Base-by-base conservation (phyloP, 305 asterid species). In the Solanum aculeatissimum region DNA sequence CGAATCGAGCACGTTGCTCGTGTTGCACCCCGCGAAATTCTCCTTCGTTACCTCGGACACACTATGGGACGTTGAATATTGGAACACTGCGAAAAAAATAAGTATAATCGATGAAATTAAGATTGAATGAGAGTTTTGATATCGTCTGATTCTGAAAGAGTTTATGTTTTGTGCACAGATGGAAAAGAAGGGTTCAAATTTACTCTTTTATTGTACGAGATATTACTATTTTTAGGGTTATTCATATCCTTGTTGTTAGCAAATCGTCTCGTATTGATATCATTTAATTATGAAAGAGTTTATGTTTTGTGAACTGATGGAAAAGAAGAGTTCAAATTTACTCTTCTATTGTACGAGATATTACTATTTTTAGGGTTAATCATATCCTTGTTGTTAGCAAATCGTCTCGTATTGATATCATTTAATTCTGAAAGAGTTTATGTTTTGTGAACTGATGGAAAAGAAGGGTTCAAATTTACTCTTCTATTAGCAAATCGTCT, bases 1-100 rank as follows among this genome's bases (percentile, higher is more conserved):
- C 27, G 97, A 86, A 87, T 91, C 90, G 79, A 93, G 90, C 84
- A 85, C 93, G 9, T 91, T 88, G 89, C 91, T 90, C 89, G 88
- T 90, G 90, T 93, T 95, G 91, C 98, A 95, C 81, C 87, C 92
- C 53, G 85, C 66, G 85, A 88, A 95, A 77, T 86, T 90, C 35
- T 91, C 90, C 78, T 87, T 86, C 0, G 87, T 89, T 74, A 90
- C 93, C 80, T 94, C 97, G 60, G 89, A 78, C n/a, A 95, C 93
- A 2, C 94, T 91, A 74, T 95, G 94, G 81, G 86, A 87, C 6
- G 92, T 91, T 0, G 98, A 92, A 66, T 89, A 95, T 7, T 90
- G 96, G 47, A 95, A 95, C 91, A 83, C 98, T 95, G 88, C 86
- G 55, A 58, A 85, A 47, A 51, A 0, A 7, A 23, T 4, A 49